These are phyloP conservation scores for Collybia sp. DNA, from an alignment of 768 basidiomycete genomes.

Conservation along the genomic window DNA sequence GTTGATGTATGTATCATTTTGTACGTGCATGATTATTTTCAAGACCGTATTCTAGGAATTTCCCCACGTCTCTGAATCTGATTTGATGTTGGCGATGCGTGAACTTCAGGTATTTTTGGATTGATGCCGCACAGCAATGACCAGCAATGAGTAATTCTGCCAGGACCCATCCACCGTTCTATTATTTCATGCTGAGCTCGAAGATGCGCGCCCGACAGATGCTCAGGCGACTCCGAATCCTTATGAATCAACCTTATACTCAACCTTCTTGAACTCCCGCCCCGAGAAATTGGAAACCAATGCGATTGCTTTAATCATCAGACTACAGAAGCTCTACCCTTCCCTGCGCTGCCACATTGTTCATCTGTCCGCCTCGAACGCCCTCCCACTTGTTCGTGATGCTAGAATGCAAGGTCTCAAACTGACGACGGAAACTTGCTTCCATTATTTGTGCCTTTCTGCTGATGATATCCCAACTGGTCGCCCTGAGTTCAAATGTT, in stretches of 20 bases:
- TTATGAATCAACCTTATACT: constrained; percentile 53
- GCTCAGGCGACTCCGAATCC: not conserved
- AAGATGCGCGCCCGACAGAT: constrained; percentile 7
- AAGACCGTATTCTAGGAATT: constrained; percentile 69
- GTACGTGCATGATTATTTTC: not conserved
- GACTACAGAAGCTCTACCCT: constrained; percentile 58
- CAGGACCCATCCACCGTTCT: constrained; percentile 70
- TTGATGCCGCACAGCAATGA: constrained; percentile 3
- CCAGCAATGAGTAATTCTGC: constrained; percentile 1
- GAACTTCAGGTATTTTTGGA: constrained; percentile 55
- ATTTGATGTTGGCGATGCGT: constrained; percentile 67
- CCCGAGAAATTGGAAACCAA: constrained; percentile 75
- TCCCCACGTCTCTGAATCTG: constrained; percentile 71
- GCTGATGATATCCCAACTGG: constrained; percentile 71
- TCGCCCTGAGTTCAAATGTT: constrained; percentile 90
- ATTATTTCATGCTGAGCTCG: constrained; percentile 92
- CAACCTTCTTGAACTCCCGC: constrained; percentile 82
- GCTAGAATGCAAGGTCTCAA: constrained; percentile 63
- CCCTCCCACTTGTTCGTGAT: constrained; percentile 69
- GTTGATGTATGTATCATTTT: constrained; percentile 61
- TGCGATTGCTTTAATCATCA: constrained; percentile 76
- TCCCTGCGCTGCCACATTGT: constrained; percentile 87
- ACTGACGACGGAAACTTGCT: constrained; percentile 94
- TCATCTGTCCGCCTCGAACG: constrained; percentile 84
- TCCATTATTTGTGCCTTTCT: constrained; percentile 87